Percentiles rank a stretch among this genome's conserved stretches.
These are phyloP conservation scores for Picochlorum sp. DNA, from an alignment of 139 green algal genomes.

Conservation along the genomic window DNA sequence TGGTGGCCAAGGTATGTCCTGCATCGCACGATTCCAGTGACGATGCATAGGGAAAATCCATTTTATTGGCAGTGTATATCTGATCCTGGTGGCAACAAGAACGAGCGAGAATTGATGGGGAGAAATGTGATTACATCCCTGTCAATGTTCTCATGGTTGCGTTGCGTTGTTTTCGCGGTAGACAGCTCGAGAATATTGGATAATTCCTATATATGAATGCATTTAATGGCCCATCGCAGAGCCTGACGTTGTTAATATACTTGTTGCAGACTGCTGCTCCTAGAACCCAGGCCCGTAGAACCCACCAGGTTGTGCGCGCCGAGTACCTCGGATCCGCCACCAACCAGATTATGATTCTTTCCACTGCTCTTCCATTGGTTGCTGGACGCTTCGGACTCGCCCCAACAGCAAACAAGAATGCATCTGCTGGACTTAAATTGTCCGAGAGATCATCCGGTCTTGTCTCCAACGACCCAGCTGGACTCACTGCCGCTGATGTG, in stretches of 20 bases:
- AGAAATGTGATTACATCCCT: too few relatives aligned
- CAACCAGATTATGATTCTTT: constrained; percentile 88
- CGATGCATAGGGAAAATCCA: too few relatives aligned
- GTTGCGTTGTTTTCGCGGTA: too few relatives aligned
- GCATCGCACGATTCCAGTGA: background rate
- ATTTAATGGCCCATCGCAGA: background rate
- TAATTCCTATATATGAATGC: too few relatives aligned
- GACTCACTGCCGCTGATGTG: constrained; percentile 85
- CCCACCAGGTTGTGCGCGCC: constrained; percentile 44
- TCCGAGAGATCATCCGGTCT: constrained; percentile 44
- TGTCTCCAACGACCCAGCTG: constrained; percentile 59
- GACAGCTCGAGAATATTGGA: too few relatives aligned
- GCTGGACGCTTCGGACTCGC: constrained; percentile 87
- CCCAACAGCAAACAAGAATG: constrained; percentile 67
- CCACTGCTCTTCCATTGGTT: constrained; percentile 61
- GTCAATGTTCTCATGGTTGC: too few relatives aligned
- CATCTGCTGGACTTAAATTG: constrained; percentile 74
- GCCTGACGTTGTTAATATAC: background rate
- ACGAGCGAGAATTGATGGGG: too few relatives aligned
- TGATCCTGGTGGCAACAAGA: too few relatives aligned
- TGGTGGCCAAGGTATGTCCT: background rate
- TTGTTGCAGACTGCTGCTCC: constrained; percentile 10
- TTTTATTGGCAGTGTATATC: too few relatives aligned
- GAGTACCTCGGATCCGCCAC: constrained; percentile 64
- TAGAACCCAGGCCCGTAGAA: constrained; percentile 3